These are phyloP conservation scores for Knufia fluminis DNA, from an alignment of 2,329 filamentous ascomycete species.

Conservation along the genomic window DNA sequence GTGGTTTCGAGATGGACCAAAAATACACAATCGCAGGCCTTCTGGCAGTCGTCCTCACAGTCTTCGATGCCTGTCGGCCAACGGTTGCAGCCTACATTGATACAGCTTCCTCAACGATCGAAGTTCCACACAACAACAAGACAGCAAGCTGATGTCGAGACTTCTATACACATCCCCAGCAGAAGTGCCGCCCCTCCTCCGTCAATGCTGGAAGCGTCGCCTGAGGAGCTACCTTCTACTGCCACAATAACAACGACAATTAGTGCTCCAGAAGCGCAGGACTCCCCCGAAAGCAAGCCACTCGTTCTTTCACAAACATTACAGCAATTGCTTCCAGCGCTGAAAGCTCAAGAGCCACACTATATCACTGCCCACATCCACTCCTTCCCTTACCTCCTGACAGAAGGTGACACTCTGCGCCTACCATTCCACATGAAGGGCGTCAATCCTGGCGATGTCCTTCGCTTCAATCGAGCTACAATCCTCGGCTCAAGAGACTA, in stretches of 20 bases:
- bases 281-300: conserved; percentile 25
- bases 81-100: conserved; percentile 12
- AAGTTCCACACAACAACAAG: conserved; percentile 29
- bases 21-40: conserved; percentile 2
- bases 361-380: conserved; percentile 42
- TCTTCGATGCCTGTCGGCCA: too few species aligned
- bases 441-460: conserved; percentile 69
- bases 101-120: conserved; percentile 29
- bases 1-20: conserved; percentile 1
- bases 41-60: background rate
- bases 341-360: conserved; percentile 37
- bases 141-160: conserved; percentile 15
- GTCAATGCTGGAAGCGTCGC: conserved; percentile 18
- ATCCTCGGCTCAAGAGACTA: conserved; percentile 80
- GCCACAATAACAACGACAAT: conserved; percentile 14
- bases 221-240: conserved; percentile 9
- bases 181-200: conserved; percentile 27
- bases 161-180: conserved; percentile 23
- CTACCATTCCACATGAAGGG: conserved; percentile 72
- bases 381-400: conserved; percentile 42
- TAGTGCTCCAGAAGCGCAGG: conserved; percentile 13
- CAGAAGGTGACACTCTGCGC: conserved; percentile 61
- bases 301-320: conserved; percentile 35
- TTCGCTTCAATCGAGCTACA: conserved; percentile 78
- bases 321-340: conserved; percentile 35